phyloP scores from a whole-genome alignment of 345 rosid species.

The Gossypium ekmanianum region DNA sequence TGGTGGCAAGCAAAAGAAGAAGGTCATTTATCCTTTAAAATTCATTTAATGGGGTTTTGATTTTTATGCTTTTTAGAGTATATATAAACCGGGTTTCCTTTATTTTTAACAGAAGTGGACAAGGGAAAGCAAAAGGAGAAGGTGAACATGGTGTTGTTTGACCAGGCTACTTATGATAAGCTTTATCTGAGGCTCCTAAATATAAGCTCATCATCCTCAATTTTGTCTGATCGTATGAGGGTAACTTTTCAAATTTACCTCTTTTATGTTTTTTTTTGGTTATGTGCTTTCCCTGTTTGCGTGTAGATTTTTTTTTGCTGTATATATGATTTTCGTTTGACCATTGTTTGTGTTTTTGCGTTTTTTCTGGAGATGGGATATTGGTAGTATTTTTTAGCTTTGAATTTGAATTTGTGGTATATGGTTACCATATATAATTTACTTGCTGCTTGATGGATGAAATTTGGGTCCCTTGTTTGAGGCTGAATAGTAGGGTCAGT shows the following conservation, averaged over 20 bases:
- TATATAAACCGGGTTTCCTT: background rate
- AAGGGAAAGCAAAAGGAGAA: constrained; percentile 91
- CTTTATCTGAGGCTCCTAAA: constrained; percentile 1
- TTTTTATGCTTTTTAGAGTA: background rate
- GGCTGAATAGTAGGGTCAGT: no score
- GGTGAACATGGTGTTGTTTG: constrained; percentile 9
- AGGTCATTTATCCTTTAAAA: constrained; percentile 32
- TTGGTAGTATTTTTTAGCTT: no score
- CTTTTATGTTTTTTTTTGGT: background rate
- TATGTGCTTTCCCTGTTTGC: background rate
- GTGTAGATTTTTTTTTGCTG: background rate
- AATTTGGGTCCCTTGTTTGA: background rate
- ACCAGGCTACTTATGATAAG: background rate
- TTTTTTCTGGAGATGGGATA: background rate
- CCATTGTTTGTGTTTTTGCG: background rate
- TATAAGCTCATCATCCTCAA: background rate
- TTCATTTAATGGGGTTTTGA: background rate
- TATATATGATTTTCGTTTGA: background rate
- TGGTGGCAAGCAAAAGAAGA: constrained; percentile 82
- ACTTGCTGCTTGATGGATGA: background rate
- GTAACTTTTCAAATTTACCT: background rate
- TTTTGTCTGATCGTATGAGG: constrained; percentile 1
- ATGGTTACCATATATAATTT: no score
- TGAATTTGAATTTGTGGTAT: no score
- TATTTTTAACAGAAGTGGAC: constrained; percentile 62